Base-by-base conservation (phyloP, 2,329 filamentous ascomycete genomes). In the Volutella citrinella region DNA sequence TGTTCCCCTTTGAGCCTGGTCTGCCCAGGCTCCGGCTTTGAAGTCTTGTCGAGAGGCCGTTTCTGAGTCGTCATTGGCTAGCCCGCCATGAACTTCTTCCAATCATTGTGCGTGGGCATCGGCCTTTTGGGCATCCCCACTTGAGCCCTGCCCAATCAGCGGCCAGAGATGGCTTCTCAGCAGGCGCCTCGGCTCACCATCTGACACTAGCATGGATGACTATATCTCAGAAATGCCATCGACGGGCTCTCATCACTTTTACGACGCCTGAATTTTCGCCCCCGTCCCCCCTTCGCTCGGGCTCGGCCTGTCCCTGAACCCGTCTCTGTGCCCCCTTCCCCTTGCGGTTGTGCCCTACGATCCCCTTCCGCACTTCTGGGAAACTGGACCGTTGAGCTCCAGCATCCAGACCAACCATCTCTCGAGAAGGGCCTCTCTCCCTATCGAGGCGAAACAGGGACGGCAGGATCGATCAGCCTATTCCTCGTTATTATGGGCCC, bases 101-200 rank as follows among this genome's bases (percentile, higher is more conserved):
- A 53, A 53, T 52, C 38, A 53, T 21, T 20, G 19, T 6, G n/a
- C 28, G n/a, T 12, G 5, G 26, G 10, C 36, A 29, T 35, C 40
- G 34, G 28, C 32, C 32, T 42, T 34, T 40, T 34, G 45, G 27
- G 36, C 28, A 37, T 34, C 45, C 49, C 38, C 51, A 47, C 53
- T 28, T 36, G 23, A 20, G 21, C 38, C 39, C 25, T 21, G 25
- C 16, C 59, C 59, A 62, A 62, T 62, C 47, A 58, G 36, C 30
- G 19, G 28, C 36, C 47, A 40, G 42, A 59, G 31, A 30, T 30
- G 49, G 48, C 38, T 37, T 57, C 45, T 57, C 43, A 41, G 45
- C 43, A 52, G 48, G 57, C 49, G 51, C 57, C 56, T 60, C 53
- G 57, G 53, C 50, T 56, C 49, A 51, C 46, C 44, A 38, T 52